A percentile compares a stretch with the other conserved stretches of the same genome.
Evolutionary conservation across 148 eudicot genomes (phyloP).

Genomic region (Dysphania ambrosioides): DNA sequence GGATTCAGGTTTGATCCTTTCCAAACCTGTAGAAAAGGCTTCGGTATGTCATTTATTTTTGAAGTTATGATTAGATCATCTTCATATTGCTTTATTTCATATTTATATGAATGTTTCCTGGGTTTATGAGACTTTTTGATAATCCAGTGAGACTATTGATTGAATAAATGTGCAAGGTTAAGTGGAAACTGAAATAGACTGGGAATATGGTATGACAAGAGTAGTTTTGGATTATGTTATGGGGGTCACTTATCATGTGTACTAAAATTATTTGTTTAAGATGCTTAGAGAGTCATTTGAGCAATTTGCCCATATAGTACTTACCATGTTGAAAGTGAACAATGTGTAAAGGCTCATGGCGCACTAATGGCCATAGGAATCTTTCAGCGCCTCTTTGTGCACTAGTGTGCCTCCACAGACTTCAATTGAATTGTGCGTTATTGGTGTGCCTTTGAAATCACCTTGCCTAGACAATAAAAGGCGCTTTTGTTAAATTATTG

Average conservation of each 20-base stretch:
- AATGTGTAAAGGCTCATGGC: too few species aligned
- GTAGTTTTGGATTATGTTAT: not conserved
- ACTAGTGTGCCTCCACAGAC: too few species aligned
- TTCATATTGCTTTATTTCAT: not conserved
- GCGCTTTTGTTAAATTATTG: too few species aligned
- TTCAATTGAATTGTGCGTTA: too few species aligned
- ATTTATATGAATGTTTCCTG: not conserved
- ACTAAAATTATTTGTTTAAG: too few species aligned
- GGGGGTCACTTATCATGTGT: not conserved
- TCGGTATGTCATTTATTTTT: constrained; percentile 13
- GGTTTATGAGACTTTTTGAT: not conserved
- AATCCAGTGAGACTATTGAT: not conserved
- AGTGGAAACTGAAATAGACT: not conserved
- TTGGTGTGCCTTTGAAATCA: too few species aligned
- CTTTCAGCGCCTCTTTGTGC: too few species aligned
- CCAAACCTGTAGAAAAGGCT: constrained; percentile 23
- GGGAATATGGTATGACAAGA: not conserved
- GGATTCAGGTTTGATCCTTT: constrained; percentile 18
- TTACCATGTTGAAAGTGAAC: not conserved
- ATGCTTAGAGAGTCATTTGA: too few species aligned
- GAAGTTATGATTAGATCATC: not conserved
- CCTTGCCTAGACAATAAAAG: too few species aligned
- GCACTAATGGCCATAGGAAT: too few species aligned
- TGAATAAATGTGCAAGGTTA: not conserved
- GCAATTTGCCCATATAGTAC: too few species aligned